Conservation (phyloP, 75 land plant species). For the Cryptomeria japonica region DNA sequence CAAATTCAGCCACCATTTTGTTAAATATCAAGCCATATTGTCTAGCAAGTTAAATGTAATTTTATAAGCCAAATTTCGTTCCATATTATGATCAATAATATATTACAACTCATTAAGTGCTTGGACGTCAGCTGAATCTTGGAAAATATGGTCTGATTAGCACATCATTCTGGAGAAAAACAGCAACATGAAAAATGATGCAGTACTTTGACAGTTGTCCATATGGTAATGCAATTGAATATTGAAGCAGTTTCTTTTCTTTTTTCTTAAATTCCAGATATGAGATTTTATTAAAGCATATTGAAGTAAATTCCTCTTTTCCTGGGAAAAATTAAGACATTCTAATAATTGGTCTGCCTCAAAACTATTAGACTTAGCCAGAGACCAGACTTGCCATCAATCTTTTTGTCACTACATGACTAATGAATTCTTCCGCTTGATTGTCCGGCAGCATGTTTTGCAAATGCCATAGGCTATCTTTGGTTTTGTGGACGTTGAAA, state of each 20-base stretch:
- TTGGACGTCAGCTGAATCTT: not conserved
- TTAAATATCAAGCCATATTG: not conserved
- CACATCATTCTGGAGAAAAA: not conserved
- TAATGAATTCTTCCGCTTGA: not conserved
- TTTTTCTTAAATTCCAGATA: not conserved
- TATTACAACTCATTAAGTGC: not conserved
- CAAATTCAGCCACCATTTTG: not conserved
- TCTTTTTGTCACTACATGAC: not conserved
- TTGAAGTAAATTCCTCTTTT: not conserved
- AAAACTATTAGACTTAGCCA: not conserved
- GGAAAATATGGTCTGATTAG: not conserved
- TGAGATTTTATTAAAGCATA: not conserved
- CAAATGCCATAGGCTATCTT: not conserved
- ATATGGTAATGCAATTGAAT: not conserved
- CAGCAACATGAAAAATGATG: not conserved
- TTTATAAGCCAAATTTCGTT: not conserved
- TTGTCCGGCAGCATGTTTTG: not conserved
- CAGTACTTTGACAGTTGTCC: not conserved
- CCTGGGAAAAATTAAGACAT: not conserved
- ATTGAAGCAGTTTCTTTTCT: not conserved
- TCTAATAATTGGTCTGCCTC: not conserved
- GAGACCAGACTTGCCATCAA: not conserved
- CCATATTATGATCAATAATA: not conserved
- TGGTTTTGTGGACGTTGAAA: no score
- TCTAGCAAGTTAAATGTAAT: not conserved